These are phyloP conservation scores for Metarhizium rileyi DNA, from an alignment of 2,329 filamentous ascomycete species.

Conservation along the genomic window DNA sequence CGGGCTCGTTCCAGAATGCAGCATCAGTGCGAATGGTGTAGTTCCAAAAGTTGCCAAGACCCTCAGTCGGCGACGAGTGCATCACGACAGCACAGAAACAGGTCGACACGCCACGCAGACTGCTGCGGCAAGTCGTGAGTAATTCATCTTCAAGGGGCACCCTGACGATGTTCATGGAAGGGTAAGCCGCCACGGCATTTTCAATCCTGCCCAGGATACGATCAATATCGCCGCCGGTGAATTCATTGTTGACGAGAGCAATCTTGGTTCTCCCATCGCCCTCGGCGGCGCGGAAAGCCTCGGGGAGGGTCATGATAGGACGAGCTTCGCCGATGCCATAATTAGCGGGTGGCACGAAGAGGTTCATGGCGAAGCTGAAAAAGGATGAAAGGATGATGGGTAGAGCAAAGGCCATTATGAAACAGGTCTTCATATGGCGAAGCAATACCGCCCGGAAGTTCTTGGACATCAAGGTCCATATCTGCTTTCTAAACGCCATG, in stretches of 20 bases:
- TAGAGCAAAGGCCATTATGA: conserved; percentile 48
- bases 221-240: conserved; percentile 60
- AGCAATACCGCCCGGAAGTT: conserved; percentile 49
- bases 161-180: conserved; percentile 43
- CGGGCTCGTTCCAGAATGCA: conserved; percentile 45
- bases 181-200: conserved; percentile 41
- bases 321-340: conserved; percentile 60
- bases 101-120: conserved; percentile 54
- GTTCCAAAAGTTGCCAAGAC: conserved; percentile 62
- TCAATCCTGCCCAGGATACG: conserved; percentile 56
- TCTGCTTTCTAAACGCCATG: conserved; percentile 48
- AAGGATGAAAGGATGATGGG: conserved; percentile 50
- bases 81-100: conserved; percentile 72
- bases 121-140: conserved; percentile 51
- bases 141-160: conserved; percentile 48
- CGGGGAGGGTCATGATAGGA: conserved; percentile 52
- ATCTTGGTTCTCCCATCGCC: conserved; percentile 55
- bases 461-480: conserved; percentile 51
- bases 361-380: conserved; percentile 65
- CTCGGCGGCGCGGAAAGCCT: conserved; percentile 50
- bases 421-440: conserved; percentile 41
- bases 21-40: conserved; percentile 76
- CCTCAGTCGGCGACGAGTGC: conserved; percentile 64
- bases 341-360: conserved; percentile 68
- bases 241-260: conserved; percentile 69